Base-by-base conservation (phyloP, 371 early-diverging fungal species). In the Mucor piriformis region DNA sequence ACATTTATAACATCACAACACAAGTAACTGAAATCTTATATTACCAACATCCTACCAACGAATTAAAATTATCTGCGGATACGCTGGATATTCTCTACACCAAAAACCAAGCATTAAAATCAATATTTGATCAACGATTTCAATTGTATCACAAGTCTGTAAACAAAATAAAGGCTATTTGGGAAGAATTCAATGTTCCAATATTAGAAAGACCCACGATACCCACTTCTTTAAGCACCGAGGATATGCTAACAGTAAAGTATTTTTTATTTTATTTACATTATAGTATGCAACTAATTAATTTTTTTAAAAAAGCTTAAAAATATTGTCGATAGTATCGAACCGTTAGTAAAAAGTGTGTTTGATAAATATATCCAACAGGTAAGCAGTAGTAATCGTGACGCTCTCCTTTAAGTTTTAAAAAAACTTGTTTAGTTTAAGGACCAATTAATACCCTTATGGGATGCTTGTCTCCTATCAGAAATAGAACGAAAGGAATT, bases 391-490 rank as follows among this genome's bases (percentile, higher is more conserved):
- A 10, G 11, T 13, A 11, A 12, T 10, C 11, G 42, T 38, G 25
- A 21, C 53, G 20, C 13, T 38, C 13, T 16, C 38, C 15, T 13
- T 38, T 6, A 4, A 2, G n/a, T n/a, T n/a, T n/a, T n/a, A 37
- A 37, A 37, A 37, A 40, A 34, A 33, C 21, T 35, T 21, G 34
- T n/a, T n/a, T 47, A 79, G 74, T 68, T 73, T 44, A 67, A 61
- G 51, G 71, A 61, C 32, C 64, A 64, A 24, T 56, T 80, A 11
- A 68, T 58, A 32, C 62, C 66, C 27, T 53, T 76, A 20, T 76
- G 78, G 78, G 77, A 78, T 57, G 76, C 72, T 34, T 76, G 79
- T 21, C 50, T 85, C 24, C 64, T 83, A 42, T 61, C 76, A 8
- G 76, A 79, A 49, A 46, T 66, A 38, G 74, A 74, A 68, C 76